phyloP scores from a whole-genome alignment of 1,284 basidiomycete genomes.

The Singerocomus inundabilis region DNA sequence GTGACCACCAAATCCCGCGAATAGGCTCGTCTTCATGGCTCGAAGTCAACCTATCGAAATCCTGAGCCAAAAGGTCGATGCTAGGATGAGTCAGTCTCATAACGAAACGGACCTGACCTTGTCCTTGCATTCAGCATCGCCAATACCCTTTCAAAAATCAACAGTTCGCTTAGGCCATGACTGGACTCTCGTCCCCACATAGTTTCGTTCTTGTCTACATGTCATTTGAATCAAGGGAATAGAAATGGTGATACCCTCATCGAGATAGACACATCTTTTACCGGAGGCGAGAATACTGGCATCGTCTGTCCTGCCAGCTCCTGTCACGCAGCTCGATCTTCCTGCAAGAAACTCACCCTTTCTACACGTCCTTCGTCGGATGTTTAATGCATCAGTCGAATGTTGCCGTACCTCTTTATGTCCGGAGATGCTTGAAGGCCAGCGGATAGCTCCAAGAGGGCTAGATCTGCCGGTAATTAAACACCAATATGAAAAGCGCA shows the following conservation, averaged over 20 bases:
- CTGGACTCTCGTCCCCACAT: constrained; percentile 40
- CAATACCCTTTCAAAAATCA: constrained; percentile 17
- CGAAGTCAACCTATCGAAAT: constrained; percentile 13
- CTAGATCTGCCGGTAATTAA: neutral
- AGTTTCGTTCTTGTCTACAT: constrained; percentile 28
- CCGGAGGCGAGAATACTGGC: constrained; percentile 29
- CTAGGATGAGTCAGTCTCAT: neutral
- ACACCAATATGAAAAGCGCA: neutral
- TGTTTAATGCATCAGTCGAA: constrained; percentile 29
- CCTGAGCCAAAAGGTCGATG: constrained; percentile 11
- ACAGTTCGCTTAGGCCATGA: constrained; percentile 17
- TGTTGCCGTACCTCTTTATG: constrained; percentile 27
- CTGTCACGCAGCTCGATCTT: constrained; percentile 5
- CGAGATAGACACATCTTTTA: constrained; percentile 27
- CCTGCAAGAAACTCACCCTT: constrained; percentile 15
- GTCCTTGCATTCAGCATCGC: constrained; percentile 2
- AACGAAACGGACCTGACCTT: constrained; percentile 5
- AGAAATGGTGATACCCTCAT: constrained; percentile 22
- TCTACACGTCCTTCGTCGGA: constrained; percentile 32
- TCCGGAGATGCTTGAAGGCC: constrained; percentile 33
- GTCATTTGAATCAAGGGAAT: constrained; percentile 27
- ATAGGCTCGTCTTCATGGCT: no score
- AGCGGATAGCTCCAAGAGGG: neutral
- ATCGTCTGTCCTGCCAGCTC: constrained; percentile 23
- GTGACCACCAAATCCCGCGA: constrained; percentile 8